These are phyloP conservation scores for Pisolithus sp. DNA, from an alignment of 768 basidiomycete species.

Conservation along the genomic window DNA sequence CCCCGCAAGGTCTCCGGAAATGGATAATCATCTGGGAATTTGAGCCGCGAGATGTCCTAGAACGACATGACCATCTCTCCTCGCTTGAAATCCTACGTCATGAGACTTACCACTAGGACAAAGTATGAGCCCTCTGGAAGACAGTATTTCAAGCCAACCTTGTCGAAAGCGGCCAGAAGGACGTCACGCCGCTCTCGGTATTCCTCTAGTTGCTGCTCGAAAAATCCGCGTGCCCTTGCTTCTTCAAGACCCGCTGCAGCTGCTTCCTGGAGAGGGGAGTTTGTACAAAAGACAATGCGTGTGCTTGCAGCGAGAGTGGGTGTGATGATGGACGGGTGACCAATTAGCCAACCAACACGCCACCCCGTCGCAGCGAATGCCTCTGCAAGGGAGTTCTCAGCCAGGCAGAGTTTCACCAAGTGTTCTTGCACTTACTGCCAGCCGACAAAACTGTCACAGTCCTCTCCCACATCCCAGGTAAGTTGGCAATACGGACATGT, in stretches of 20 bases:
- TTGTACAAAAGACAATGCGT: conserved; percentile 92
- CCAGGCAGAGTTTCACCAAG: not conserved
- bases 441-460: conserved; percentile 96
- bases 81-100: too few relatives aligned
- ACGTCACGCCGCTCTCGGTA: conserved; percentile 76
- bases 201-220: conserved; percentile 66
- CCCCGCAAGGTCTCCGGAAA: conserved; percentile 73
- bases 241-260: conserved; percentile 85
- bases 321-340: conserved; percentile 70
- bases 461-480: conserved; percentile 99
- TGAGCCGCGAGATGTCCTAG: conserved; percentile 70
- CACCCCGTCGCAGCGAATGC: conserved; percentile 96
- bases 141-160: conserved; percentile 77
- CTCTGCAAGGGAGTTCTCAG: conserved; percentile 41
- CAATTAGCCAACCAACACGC: conserved; percentile 96
- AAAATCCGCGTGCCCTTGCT: conserved; percentile 65
- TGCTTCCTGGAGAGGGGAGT: conserved; percentile 93
- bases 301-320: conserved; percentile 89
- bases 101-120: conserved; percentile 62
- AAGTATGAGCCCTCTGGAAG: conserved; percentile 91
- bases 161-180: conserved; percentile 76
- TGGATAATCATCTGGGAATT: conserved; percentile 79
- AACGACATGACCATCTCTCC: conserved; percentile 5
- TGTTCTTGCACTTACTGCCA: conserved; percentile 56
- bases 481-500: conserved; percentile 85